Base-by-base conservation (phyloP, 2,329 filamentous ascomycete genomes). In the Colletotrichum sp. region DNA sequence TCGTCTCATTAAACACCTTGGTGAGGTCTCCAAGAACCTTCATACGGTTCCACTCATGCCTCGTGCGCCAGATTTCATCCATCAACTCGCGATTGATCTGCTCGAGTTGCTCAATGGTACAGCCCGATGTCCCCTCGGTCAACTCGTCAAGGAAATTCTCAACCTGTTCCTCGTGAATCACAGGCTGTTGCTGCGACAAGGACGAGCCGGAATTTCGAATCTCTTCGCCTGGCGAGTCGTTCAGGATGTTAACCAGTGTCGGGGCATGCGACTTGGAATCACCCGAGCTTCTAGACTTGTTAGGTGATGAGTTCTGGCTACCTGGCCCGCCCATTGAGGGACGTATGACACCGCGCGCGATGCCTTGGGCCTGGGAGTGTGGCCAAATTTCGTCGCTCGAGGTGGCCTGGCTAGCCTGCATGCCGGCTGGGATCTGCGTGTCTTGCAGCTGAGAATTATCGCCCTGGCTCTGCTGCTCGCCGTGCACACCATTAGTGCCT, bases 51-150 rank as follows among this genome's bases (percentile, higher is more conserved):
- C 95, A 97, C 81, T 98, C 93, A 64, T 92, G 90, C 66, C 96
- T 91, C 76, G 90, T 91, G 76, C 89, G 90, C 97, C 97, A 99
- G 60, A 99, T 91, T 78, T 93, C 92, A 76, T 96, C 94, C 96
- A 99, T 99, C 78, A 99, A 87, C 79, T 94, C 92, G 9, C 96
- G 93, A 83, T 96, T 96, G 82, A 98, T 93, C 84, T 99, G 96
- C 87, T 99, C 96, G 24, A 99, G 87, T 84, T 99, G 96, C 85
- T 99, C 97, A 68, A 99, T 94, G 0, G 93, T 94, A 83, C 94
- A 95, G 1, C 95, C 95, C 24, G 92, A 93, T 3, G 94, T 96
- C 60, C 89, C 88, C 32, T 90, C 85, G 0, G 93, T 92, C 38
- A 98, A 86, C 48, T 92, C 88, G 1, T 88, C 83, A 72, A 95